These are phyloP conservation scores for Pseudovirgaria hyperparasitica DNA, from an alignment of 2,329 filamentous ascomycete genomes.

Conservation along the genomic window DNA sequence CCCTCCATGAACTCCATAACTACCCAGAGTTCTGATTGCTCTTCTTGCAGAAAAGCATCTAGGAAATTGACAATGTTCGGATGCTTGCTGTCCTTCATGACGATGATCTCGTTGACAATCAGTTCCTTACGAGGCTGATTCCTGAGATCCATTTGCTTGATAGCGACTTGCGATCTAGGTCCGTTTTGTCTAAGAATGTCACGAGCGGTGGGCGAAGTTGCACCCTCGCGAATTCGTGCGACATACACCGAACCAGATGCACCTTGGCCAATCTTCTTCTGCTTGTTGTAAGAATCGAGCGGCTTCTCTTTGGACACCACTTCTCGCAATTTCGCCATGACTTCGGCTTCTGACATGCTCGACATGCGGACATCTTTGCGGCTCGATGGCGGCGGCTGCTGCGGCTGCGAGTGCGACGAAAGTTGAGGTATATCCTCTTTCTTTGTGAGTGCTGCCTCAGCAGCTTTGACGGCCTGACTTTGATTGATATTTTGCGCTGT, in stretches of 20 bases:
- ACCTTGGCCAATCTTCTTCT: constrained; percentile 98
- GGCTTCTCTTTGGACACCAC: constrained; percentile 94
- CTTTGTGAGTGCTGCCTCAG: constrained; percentile 70
- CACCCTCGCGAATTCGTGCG: constrained; percentile 82
- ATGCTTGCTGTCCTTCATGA: constrained; percentile 99
- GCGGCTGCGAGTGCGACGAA: too few relatives aligned
- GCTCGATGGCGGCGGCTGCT: constrained; percentile 48
- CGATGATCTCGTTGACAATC: constrained; percentile 98
- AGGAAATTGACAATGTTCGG: constrained; percentile 98
- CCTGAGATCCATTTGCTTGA: constrained; percentile 98
- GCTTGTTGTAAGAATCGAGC: constrained; percentile 91
- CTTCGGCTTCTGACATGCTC: constrained; percentile 91
- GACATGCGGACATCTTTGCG: constrained; percentile 96
- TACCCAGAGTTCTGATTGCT: constrained; percentile 93
- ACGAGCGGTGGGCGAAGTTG: constrained; percentile 67
- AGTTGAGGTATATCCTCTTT: too few relatives aligned
- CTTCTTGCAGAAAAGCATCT: constrained; percentile 91
- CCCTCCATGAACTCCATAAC: constrained; percentile 99
- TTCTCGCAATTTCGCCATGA: constrained; percentile 90
- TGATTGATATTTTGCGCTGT: constrained; percentile 36
- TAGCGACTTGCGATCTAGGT: constrained; percentile 77
- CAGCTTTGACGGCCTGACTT: constrained; percentile 68
- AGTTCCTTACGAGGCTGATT: constrained; percentile 95
- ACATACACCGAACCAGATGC: constrained; percentile 97
- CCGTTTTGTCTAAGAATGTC: constrained; percentile 71